Evolutionary conservation across 345 rosid genomes (phyloP), one percentile per base, ranked within the genome.

Genomic region (Aethionema arabicum): DNA sequence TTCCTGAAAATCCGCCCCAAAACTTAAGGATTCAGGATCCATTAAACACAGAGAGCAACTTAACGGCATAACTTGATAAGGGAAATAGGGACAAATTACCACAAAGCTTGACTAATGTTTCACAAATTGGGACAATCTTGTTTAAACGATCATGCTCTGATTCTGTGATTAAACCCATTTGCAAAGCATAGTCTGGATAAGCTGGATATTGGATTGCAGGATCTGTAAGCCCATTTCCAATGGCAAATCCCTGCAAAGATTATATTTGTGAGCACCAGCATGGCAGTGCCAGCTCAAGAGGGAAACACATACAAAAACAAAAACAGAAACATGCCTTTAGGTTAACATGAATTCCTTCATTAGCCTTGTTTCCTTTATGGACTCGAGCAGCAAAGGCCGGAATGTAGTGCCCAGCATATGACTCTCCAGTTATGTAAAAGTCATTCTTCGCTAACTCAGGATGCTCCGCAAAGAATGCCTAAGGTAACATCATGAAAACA

Each of bases 361-460:
- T 79, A 76, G 88, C 96, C 76, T 90, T 88, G 83, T 95, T 95
- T 75, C 95, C 99, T 68, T 1, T 68, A 79, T 90, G 89, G 71
- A 95, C 84, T 46, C 97, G 84, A 59, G 95, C 61, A 74, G 99
- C 99, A 78, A 95, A 79, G 61, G 99, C 97, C 14, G 97, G 99
- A 68, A 95, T 95, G 56, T 95, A 95, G 79, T 95, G 99, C 62
- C 99, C 99, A 72, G 97, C 97, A 76, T 90, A 95, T 63, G 99
- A 95, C 76, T 95, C 99, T 56, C 97, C 99, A 10, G 99, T 95
- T 42, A 95, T 88, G 76, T 73, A 95, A 60, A 95, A 95, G 74
- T 90, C 97, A 40, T 95, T 95, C 44, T 82, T 31, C 4, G 79
- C 80, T 38, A 87, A 61, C 68, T 83, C 72, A 58, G 99, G 95